Evolutionary conservation across 495 filamentous ascomycete genomes (phyloP).

Genomic region (Staphylotrichum longicolle): DNA sequence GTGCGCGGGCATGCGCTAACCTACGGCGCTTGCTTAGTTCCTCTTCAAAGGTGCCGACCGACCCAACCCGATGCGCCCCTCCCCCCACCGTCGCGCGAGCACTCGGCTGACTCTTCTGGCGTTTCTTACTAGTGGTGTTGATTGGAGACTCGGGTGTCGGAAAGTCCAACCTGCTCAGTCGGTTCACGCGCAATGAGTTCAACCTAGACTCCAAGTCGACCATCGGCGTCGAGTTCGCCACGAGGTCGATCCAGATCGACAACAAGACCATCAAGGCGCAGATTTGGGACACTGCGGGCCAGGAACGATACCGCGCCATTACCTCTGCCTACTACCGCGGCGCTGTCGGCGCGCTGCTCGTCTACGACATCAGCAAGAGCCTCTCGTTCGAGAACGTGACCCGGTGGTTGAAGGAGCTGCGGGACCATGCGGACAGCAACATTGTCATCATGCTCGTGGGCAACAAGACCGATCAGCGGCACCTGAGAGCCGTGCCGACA

Average conservation of each 20-base stretch:
- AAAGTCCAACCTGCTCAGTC: slow-evolving; percentile 99
- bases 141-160: slow-evolving; percentile 99
- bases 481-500: slow-evolving; percentile 94
- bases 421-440: slow-evolving; percentile 97
- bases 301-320: slow-evolving; percentile 98
- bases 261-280: slow-evolving; percentile 99
- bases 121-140: slow-evolving; percentile 71
- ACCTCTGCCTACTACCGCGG: slow-evolving; percentile 98
- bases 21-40: slow-evolving; percentile 61
- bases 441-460: slow-evolving; percentile 99
- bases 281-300: slow-evolving; percentile 99
- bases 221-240: slow-evolving; percentile 99
- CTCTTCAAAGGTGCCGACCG: slow-evolving; percentile 88
- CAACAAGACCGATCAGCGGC: slow-evolving; percentile 99
- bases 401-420: slow-evolving; percentile 97
- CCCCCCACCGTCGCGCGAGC: slow-evolving; percentile 19
- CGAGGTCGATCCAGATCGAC: slow-evolving; percentile 97
- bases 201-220: slow-evolving; percentile 99
- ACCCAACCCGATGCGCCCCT: slow-evolving; percentile 6
- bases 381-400: slow-evolving; percentile 99
- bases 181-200: slow-evolving; percentile 99
- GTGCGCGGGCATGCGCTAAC: slow-evolving; percentile 35
- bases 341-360: slow-evolving; percentile 93
- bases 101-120: slow-evolving; percentile 33
- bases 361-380: slow-evolving; percentile 99